Base-by-base conservation (phyloP, 2,329 filamentous ascomycete species). In the Pezicula neosporulosa region DNA sequence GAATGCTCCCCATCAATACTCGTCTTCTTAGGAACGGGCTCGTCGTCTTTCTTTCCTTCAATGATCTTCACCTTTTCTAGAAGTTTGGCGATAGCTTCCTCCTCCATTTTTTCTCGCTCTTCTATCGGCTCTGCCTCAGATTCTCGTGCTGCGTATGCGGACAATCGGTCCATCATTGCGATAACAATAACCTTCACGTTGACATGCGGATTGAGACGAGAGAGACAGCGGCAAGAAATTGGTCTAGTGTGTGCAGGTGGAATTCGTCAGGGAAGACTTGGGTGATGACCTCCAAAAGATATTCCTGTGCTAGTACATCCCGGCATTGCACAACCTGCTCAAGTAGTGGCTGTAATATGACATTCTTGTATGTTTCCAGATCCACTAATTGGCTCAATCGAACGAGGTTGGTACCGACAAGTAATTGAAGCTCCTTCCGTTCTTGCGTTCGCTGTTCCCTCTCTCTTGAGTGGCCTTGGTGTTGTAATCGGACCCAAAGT, bases 181-280 rank as follows among this genome's bases (percentile, higher is more conserved):
- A 97, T 97, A 9, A 99, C 93, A 52, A 99, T 99, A 44, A 89
- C 89, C 74, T 99, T 99, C 72, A 99, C 86, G 61, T 99, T 96
- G 63, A 99, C 94, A 65, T 97, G 90, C 0, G 93, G 94, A 64
- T 99, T 97, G 36, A 99, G 77, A 52, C 93, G 81, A 13, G 93
- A 13, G 93, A 90, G 33, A 96, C 96, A 6, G 94, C 94, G 8
- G 88, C 94, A 33, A 99, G 83, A 68, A 99, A 90, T 67, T 97
- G 88, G 66, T 97, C 94, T 30, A 99, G 82, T 0, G 94, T 99
- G 67, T 99, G 92, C 19, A 99, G 82, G 70, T 99, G 95, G 68
- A 93, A 99, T 67, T 99, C 94, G 71, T 99, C 94, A 1, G 94
- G 94, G 75, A 99, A 99, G 48, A 97, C 94, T 70, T 99, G 95